Conservation (phyloP, 1,284 basidiomycete species). For the Cryptococcus sp. region DNA sequence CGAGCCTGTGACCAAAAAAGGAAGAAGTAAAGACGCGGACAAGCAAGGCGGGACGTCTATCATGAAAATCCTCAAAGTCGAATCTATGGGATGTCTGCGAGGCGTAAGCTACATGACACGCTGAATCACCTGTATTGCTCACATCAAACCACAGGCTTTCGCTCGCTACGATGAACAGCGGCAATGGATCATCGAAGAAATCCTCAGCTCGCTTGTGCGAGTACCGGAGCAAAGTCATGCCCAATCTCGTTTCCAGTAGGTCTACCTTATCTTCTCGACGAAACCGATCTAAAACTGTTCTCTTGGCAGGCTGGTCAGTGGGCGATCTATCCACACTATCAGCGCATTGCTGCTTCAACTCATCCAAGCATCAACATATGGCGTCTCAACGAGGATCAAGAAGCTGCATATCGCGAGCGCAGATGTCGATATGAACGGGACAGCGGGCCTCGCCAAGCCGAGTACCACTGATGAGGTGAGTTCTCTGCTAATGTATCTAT, state of each 20-base stretch:
- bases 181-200: conserved; percentile 95
- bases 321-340: conserved; percentile 80
- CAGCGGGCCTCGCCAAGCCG: conserved; percentile 53
- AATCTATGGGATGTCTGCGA: conserved; percentile 78
- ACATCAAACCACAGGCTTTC: conserved; percentile 65
- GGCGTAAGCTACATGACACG: conserved; percentile 62
- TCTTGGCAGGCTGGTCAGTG: conserved; percentile 52
- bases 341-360: conserved; percentile 90
- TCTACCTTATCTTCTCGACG: conserved; percentile 4
- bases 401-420: conserved; percentile 60
- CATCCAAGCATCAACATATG: conserved; percentile 88
- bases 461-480: conserved; percentile 59
- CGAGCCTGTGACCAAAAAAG: conserved; percentile 59
- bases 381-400: conserved; percentile 57
- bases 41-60: conserved; percentile 61
- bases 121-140: conserved; percentile 4
- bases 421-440: conserved; percentile 57
- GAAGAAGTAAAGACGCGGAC: conserved; percentile 58
- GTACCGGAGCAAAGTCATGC: conserved; percentile 85
- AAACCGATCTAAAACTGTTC: conserved; percentile 6
- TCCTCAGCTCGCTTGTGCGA: conserved; percentile 82
- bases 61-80: conserved; percentile 77
- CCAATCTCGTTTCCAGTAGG: conserved; percentile 79
- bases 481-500: neutral
- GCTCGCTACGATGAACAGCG: conserved; percentile 85